These are phyloP conservation scores for Pythium scleroteichum DNA, from an alignment of 352 stramenopile species.

Conservation along the genomic window DNA sequence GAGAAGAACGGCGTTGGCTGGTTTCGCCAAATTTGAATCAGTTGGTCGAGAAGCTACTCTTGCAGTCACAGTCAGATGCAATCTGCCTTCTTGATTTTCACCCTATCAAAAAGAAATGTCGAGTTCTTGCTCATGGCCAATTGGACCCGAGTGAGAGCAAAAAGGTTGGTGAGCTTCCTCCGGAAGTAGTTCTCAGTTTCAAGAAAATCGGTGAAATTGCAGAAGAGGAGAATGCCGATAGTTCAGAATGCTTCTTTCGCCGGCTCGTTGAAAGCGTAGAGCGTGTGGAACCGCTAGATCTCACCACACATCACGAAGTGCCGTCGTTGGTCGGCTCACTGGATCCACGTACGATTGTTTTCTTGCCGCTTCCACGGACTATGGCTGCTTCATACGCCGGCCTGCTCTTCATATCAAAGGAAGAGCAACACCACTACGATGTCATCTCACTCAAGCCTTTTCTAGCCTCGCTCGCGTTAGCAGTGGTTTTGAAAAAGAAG, in stretches of 20 bases:
- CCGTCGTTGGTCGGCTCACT: constrained; percentile 20
- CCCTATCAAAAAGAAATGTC: constrained; percentile 40
- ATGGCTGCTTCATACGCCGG: constrained; percentile 38
- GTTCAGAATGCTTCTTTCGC: constrained; percentile 30
- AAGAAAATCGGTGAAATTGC: constrained; percentile 14
- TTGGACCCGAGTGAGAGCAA: neutral
- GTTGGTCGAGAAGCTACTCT: constrained; percentile 32
- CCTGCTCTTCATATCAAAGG: constrained; percentile 42
- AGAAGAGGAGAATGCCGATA: neutral
- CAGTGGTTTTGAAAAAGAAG: constrained; percentile 51
- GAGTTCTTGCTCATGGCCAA: constrained; percentile 30
- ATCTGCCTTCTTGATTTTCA: constrained; percentile 55
- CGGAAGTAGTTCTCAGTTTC: constrained; percentile 10
- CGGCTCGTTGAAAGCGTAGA: constrained; percentile 44
- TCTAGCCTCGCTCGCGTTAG: constrained; percentile 42
- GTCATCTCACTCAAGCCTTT: constrained; percentile 49
- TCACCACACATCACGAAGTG: constrained; percentile 40
- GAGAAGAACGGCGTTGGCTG: constrained; percentile 33
- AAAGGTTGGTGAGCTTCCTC: constrained; percentile 4
- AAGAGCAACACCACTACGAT: constrained; percentile 23
- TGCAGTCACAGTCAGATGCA: constrained; percentile 31
- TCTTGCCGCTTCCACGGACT: constrained; percentile 50
- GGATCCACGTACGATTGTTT: constrained; percentile 34
- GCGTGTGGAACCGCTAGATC: constrained; percentile 34
- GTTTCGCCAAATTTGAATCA: constrained; percentile 38